A percentile compares a stretch with the other conserved stretches of the same genome.
Evolutionary conservation across 1,139 yeast genomes (phyloP).

Genomic region (Protomyces gravidus): DNA sequence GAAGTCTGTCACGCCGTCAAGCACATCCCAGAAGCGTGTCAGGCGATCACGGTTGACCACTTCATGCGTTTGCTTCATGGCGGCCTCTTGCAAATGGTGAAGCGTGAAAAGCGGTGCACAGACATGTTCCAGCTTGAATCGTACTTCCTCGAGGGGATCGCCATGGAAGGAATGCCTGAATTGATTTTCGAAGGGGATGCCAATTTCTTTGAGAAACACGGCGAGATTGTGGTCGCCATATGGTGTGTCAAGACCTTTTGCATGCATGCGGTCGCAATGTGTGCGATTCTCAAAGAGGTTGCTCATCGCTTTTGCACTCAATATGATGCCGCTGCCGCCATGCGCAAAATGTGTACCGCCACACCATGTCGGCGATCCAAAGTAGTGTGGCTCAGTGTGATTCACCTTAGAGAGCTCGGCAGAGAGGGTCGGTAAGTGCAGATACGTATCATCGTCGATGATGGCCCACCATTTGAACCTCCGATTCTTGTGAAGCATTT

Average conservation of each 20-base stretch:
- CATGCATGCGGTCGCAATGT: conserved; percentile 36
- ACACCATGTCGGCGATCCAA: conserved; percentile 26
- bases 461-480: conserved; percentile 41
- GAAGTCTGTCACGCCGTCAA: conserved; percentile 3
- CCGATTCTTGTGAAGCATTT: conserved; percentile 7
- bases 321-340: conserved; percentile 43
- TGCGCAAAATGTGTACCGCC: conserved; percentile 39
- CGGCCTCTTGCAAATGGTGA: conserved; percentile 32
- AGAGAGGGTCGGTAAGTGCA: conserved; percentile 38
- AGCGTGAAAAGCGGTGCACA: conserved; percentile 39
- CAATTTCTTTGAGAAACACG: conserved; percentile 33
- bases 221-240: conserved; percentile 44
- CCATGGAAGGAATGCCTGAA: conserved; percentile 12
- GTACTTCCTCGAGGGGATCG: conserved; percentile 24
- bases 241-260: conserved; percentile 37
- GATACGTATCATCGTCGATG: conserved; percentile 43
- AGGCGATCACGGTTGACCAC: conserved; percentile 11
- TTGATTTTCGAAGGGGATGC: conserved; percentile 27
- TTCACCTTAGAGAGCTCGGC: conserved; percentile 37
- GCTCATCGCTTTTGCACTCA: conserved; percentile 40
- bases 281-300: conserved; percentile 35
- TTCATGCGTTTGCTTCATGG: conserved; percentile 29
- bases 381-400: conserved; percentile 35
- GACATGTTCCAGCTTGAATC: conserved; percentile 34
- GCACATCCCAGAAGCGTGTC: conserved; percentile 6